These are phyloP conservation scores for Earliella scabrosa DNA, from an alignment of 1,284 basidiomycete species.

Conservation along the genomic window DNA sequence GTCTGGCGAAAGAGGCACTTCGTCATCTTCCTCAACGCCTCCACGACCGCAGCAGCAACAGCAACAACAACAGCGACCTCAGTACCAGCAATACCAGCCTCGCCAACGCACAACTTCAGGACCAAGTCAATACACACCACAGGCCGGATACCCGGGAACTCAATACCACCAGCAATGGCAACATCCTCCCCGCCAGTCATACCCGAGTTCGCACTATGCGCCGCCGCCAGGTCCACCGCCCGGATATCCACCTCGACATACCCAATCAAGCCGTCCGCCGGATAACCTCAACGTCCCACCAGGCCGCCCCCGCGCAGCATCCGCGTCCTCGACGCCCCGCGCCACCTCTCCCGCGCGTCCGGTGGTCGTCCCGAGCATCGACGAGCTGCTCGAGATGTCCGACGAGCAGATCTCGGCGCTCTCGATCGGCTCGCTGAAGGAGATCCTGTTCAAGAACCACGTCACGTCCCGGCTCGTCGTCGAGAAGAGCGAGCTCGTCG, in stretches of 20 bases:
- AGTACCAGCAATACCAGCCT: constrained; percentile 29
- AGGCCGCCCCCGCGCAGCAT: constrained; percentile 42
- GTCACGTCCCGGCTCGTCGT: constrained; percentile 63
- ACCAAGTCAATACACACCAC: constrained; percentile 31
- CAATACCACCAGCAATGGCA: constrained; percentile 23
- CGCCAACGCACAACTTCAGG: constrained; percentile 36
- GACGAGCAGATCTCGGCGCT: constrained; percentile 58
- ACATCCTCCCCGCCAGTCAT: constrained; percentile 7
- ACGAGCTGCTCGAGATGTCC: constrained; percentile 67
- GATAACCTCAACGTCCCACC: constrained; percentile 30
- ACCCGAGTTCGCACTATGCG: constrained; percentile 11
- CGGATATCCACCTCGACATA: constrained; percentile 14
- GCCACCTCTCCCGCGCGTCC: constrained; percentile 31
- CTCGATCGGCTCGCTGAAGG: constrained; percentile 71
- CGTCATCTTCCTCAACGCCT: constrained; percentile 25
- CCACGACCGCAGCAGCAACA: constrained; percentile 17
- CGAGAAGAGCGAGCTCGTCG: constrained; percentile 79
- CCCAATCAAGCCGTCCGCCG: constrained; percentile 8
- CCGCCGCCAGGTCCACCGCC: constrained; percentile 22
- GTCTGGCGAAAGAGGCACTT: constrained; percentile 31
- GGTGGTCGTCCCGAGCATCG: constrained; percentile 52
- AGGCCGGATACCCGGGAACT: constrained; percentile 38
- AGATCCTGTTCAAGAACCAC: constrained; percentile 76
- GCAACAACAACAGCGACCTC: constrained; percentile 20
- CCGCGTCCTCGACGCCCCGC: constrained; percentile 34